Evolutionary conservation across 2,329 filamentous ascomycete genomes (phyloP).

Genomic region (Aureobasidium sp.): DNA sequence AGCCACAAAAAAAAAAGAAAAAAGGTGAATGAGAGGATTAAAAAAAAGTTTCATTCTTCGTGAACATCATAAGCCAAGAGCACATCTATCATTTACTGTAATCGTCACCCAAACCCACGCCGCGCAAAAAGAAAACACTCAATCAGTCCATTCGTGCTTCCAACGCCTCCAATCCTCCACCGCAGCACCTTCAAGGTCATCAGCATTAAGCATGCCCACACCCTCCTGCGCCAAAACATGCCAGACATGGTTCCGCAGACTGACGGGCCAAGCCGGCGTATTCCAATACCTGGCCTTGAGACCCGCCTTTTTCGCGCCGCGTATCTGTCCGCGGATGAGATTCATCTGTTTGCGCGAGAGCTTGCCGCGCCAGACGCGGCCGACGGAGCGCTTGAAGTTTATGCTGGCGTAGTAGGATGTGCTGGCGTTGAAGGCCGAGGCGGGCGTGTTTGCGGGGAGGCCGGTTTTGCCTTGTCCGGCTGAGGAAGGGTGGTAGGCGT

Average conservation of each 20-base stretch:
- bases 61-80: background rate
- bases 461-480: constrained; percentile 42
- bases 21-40: background rate
- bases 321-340: constrained; percentile 45
- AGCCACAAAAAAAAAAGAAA: too few relatives aligned
- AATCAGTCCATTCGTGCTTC: constrained; percentile 18
- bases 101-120: background rate
- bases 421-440: constrained; percentile 37
- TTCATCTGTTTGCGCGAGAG: constrained; percentile 42
- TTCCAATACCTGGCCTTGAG: constrained; percentile 53
- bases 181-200: constrained; percentile 47
- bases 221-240: constrained; percentile 46
- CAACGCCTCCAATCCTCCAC: constrained; percentile 40
- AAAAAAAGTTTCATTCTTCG: background rate
- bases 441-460: constrained; percentile 30
- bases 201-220: constrained; percentile 51
- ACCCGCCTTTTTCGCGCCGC: constrained; percentile 44
- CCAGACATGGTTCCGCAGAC: constrained; percentile 50
- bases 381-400: constrained; percentile 50
- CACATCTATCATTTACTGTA: background rate
- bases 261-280: constrained; percentile 49
- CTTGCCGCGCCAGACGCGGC: constrained; percentile 36
- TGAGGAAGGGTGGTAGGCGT: background rate
- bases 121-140: background rate
- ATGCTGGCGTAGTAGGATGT: constrained; percentile 64